Conservation (phyloP, 768 basidiomycete species). For the Mycena vitilis region DNA sequence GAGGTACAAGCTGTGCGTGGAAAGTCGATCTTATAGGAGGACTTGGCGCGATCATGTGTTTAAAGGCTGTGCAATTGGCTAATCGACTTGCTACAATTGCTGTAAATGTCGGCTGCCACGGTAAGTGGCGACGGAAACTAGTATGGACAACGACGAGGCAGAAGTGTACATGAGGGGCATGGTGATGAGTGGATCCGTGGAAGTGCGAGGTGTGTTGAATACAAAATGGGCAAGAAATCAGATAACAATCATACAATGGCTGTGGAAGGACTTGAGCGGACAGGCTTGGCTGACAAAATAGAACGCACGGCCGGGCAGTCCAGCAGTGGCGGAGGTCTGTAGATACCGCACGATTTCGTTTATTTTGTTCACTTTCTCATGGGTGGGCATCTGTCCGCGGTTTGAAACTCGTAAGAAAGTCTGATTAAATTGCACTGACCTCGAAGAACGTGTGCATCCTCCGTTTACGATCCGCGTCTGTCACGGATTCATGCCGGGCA, state of each 20-base stretch:
- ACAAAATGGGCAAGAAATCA: conserved; percentile 17
- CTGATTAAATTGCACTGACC: conserved; percentile 46
- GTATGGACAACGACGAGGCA: background rate
- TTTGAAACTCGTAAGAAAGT: background rate
- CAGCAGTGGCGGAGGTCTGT: conserved; percentile 30
- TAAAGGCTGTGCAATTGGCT: conserved; percentile 8
- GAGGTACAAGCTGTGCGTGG: background rate
- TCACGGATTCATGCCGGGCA: conserved; percentile 27
- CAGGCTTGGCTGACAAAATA: background rate
- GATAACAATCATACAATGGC: background rate
- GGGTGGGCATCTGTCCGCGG: conserved; percentile 60
- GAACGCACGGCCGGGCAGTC: background rate
- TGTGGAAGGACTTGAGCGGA: too few relatives aligned
- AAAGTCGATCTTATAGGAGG: background rate
- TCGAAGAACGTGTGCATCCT: conserved; percentile 65
- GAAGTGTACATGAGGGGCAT: conserved; percentile 4
- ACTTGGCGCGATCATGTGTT: conserved; percentile 13
- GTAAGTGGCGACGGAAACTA: background rate
- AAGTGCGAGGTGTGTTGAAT: conserved; percentile 4
- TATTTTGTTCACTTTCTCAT: conserved; percentile 65
- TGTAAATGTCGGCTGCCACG: background rate
- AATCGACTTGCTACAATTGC: background rate
- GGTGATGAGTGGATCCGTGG: conserved; percentile 12
- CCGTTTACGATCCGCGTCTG: conserved; percentile 49
- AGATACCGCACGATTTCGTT: conserved; percentile 59